phyloP scores from a whole-genome alignment of 179 eudicot species.

The Silene noctiflora region DNA sequence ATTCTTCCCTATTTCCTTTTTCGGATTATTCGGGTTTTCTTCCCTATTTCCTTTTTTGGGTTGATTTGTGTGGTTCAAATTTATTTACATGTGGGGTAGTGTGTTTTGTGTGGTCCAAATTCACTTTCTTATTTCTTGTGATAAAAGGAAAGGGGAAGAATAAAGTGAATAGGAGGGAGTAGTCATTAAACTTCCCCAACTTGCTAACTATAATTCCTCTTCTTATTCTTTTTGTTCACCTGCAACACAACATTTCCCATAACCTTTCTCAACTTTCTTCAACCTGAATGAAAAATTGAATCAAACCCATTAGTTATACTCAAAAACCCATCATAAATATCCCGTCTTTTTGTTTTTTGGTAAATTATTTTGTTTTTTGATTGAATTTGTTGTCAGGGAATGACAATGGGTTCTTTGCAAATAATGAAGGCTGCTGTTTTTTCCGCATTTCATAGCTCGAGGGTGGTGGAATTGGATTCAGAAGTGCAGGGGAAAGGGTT shows the following conservation, averaged over 20 bases:
- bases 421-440: slow-evolving; percentile 39
- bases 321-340: slow-evolving; percentile 8
- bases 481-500: slow-evolving; percentile 21
- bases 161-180: too few relatives aligned
- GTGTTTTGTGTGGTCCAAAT: too few relatives aligned
- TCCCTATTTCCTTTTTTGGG: too few relatives aligned
- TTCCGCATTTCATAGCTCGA: slow-evolving; percentile 34
- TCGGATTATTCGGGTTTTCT: too few relatives aligned
- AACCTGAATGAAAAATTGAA: background rate
- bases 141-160: too few relatives aligned
- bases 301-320: background rate
- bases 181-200: background rate
- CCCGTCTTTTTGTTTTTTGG: background rate
- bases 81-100: too few relatives aligned
- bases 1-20: too few relatives aligned
- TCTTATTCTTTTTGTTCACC: background rate
- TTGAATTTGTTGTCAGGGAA: background rate
- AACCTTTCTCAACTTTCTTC: background rate
- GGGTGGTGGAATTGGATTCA: slow-evolving; percentile 27
- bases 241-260: background rate
- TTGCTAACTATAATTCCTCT: background rate
- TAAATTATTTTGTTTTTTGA: background rate
- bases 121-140: too few relatives aligned
- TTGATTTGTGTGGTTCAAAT: too few relatives aligned
- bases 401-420: slow-evolving; percentile 53